phyloP scores from a whole-genome alignment of 306 rosid genomes.

The Oxytropis ochrocephala region DNA sequence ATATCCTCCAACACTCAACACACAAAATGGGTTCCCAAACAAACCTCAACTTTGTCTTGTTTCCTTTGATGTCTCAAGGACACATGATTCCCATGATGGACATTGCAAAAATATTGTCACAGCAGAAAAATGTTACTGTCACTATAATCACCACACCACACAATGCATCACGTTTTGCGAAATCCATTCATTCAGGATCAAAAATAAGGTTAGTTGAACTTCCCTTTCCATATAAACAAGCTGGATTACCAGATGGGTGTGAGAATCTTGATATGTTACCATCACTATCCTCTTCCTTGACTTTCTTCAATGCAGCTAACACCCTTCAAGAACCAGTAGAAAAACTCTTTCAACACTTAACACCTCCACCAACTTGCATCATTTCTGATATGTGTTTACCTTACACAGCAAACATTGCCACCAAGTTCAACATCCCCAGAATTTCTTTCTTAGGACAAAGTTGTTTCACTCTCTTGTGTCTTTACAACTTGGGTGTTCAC shows the following conservation, averaged over 20 bases:
- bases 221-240: slow-evolving; percentile 26
- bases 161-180: slow-evolving; percentile 29
- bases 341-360: slow-evolving; percentile 18
- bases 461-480: slow-evolving; percentile 31
- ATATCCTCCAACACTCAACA: neutral
- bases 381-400: slow-evolving; percentile 35
- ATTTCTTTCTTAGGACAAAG: slow-evolving; percentile 32
- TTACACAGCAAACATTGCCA: slow-evolving; percentile 15
- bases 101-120: slow-evolving; percentile 30
- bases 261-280: slow-evolving; percentile 41
- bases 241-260: slow-evolving; percentile 36
- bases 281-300: neutral
- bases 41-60: slow-evolving; percentile 6
- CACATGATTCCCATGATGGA: slow-evolving; percentile 40
- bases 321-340: slow-evolving; percentile 22
- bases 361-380: slow-evolving; percentile 34
- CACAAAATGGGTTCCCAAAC: neutral
- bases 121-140: neutral
- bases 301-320: slow-evolving; percentile 24
- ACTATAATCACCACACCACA: slow-evolving; percentile 35
- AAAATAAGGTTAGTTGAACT: slow-evolving; percentile 15
- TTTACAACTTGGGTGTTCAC: neutral
- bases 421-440: slow-evolving; percentile 34
- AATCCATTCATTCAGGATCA: slow-evolving; percentile 1
- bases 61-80: slow-evolving; percentile 35